phyloP scores from a whole-genome alignment of 2,329 filamentous ascomycete genomes.

The Fusarium paranaense region DNA sequence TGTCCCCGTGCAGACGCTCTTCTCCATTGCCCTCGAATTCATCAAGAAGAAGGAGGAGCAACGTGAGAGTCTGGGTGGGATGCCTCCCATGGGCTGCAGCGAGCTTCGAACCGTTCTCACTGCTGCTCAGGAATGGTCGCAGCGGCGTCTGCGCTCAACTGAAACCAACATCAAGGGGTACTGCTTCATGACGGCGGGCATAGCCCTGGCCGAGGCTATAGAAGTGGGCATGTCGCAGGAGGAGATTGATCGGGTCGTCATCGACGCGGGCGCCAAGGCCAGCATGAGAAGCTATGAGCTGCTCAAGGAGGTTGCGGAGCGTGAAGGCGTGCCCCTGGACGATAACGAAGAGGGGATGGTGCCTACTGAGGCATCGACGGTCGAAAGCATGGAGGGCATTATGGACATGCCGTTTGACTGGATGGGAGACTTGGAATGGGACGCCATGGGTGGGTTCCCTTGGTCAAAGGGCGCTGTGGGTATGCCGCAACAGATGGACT shows the following conservation, averaged over 20 bases:
- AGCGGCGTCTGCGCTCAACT: conserved; percentile 52
- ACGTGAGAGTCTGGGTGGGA: conserved; percentile 44
- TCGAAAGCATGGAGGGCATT: conserved; percentile 38
- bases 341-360: conserved; percentile 18
- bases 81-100: conserved; percentile 45
- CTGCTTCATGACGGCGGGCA: conserved; percentile 48
- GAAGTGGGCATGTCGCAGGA: conserved; percentile 43
- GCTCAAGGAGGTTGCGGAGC: conserved; percentile 49
- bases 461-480: conserved; percentile 23
- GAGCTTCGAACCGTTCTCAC: conserved; percentile 49
- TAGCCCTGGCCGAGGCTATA: conserved; percentile 52
- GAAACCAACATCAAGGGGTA: conserved; percentile 59
- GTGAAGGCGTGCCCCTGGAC: conserved; percentile 30
- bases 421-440: conserved; percentile 40
- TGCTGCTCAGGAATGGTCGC: conserved; percentile 46
- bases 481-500: conserved; percentile 26
- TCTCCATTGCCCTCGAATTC: conserved; percentile 60
- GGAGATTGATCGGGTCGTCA: conserved; percentile 48
- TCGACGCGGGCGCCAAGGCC: conserved; percentile 39
- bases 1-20: conserved; percentile 52
- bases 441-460: conserved; percentile 33
- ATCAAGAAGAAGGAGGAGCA: conserved; percentile 59
- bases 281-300: conserved; percentile 46
- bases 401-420: conserved; percentile 44
- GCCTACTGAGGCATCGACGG: neutral